These are phyloP conservation scores for Artemisia annua DNA, from an alignment of 129 eudicot species.

Conservation along the genomic window DNA sequence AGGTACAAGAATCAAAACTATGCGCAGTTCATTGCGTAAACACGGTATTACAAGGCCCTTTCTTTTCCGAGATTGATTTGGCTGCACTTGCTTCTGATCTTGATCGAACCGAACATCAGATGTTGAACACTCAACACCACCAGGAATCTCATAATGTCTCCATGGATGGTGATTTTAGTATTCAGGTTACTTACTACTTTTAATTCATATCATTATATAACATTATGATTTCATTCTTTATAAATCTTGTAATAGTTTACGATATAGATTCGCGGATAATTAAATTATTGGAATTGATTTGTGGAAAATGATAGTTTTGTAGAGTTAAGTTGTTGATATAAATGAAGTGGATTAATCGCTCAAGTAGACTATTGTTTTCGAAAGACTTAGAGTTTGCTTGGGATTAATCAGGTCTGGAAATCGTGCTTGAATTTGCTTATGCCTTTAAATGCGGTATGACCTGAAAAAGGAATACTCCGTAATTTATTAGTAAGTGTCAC, in stretches of 20 bases:
- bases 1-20: constrained; percentile 95
- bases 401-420: too few species aligned
- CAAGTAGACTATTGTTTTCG: too few species aligned
- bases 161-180: constrained; percentile 93
- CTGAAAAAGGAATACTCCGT: too few species aligned
- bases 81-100: constrained; percentile 98
- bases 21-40: constrained; percentile 99
- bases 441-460: neutral
- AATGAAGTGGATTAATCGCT: too few species aligned
- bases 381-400: too few species aligned
- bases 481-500: too few species aligned
- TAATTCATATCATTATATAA: too few species aligned
- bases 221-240: neutral
- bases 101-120: constrained; percentile 80
- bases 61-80: constrained; percentile 98
- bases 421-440: too few species aligned
- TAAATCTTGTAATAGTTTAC: neutral
- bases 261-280: neutral
- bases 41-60: constrained; percentile 94
- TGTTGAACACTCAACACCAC: constrained; percentile 58
- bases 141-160: constrained; percentile 81
- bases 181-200: constrained; percentile 52
- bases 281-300: too few species aligned
- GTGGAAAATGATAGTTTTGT: too few species aligned
- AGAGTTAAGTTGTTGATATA: too few species aligned